Base-by-base conservation (phyloP, 202 grass and related monocot genomes). In the Musa balbisiana region DNA sequence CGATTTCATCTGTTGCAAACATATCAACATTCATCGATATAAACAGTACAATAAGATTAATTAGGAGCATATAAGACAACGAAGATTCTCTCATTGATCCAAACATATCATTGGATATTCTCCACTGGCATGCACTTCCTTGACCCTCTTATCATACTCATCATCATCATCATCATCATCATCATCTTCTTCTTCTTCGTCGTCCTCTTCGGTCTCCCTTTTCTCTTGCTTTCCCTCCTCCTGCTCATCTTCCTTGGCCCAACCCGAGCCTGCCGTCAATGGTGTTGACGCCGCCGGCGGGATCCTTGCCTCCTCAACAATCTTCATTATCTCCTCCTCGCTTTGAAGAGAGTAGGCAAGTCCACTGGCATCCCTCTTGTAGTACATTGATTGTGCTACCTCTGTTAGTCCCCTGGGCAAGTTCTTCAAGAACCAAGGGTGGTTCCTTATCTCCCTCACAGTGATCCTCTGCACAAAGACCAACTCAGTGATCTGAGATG, bases 391-490 rank as follows among this genome's bases (percentile, higher is more conserved):
- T 81, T 98, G 94, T 16, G 83, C 88, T 33, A 81, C 24, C 60
- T 93, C 94, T 1, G 84, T 89, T 25, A 98, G 83, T 71, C 91
- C 90, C 75, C 88, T 91, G 50, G 94, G 94, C 83, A 98, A 78
- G 87, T 91, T 98, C 88, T 94, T 98, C 78, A 98, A 54, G 83
- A 97, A 97, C 94, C 94, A 97, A 10, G 94, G 94, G 73, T 91
- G 88, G 68, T 83, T 97, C 80, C 88, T 89, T 67, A 98, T 93
- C 56, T 98, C 94, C 78, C 91, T 89, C 10, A 98, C 91, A 25
- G 94, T 92, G 83, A 98, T 89, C 88, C 94, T 83, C 94, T 98
- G 83, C 62, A 53, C 55, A 76, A 79, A 72, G 69, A 56, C 16
- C 55, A 29, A 74, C 72, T 55, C 19, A 27, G 13, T 17, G 3